Base-by-base conservation (phyloP, 805 yeast species). In the Zygosaccharomyces pseudorouxii region DNA sequence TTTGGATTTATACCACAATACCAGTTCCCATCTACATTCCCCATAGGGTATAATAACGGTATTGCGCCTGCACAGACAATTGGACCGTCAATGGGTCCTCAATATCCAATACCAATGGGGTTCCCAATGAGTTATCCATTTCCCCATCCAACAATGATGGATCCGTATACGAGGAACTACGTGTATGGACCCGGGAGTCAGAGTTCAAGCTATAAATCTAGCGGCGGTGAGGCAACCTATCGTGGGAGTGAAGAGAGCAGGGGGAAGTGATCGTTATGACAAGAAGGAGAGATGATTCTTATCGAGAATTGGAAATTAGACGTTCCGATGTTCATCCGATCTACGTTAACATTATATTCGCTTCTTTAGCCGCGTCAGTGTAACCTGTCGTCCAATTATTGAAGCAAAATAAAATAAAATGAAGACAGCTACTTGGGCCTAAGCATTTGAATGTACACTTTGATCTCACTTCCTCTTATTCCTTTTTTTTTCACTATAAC, bases 171-270 rank as follows among this genome's bases (percentile, higher is more conserved):
- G 14, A 27, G 47, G 9, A 22, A 31, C 14, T 29, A 28, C 12
- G 38, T 30, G 19, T 30, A 33, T 28, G 38, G 37, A 10, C 27
- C 45, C 27, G 25, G 14, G 11, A 42, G 53, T n/a, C 45, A 44
- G 12, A 45, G 37, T 19, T 30, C 49, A 35, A 55, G 55, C 25
- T 61, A 58, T 41, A 49, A 42, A 23, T 62, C 67, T 4, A 60
- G 62, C 37, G 67, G 65, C 2, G 63, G 64, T 2, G 51, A 59
- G 11, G 65, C 65, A 1, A 62, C 67, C 2, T 60, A 57, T 41
- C 49, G 45, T 14, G 51, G 53, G 11, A 60, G 60, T 35, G 25
- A 27, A n/a, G 18, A 35, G 8, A 41, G 44, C 10, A n/a, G 25
- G 3, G 14, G 14, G 19, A 41, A 29, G 12, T 18, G 27, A 28